Evolutionary conservation across 306 rosid genomes (phyloP), one percentile per base, ranked within the genome.

Genomic region (Cicer judaicum): DNA sequence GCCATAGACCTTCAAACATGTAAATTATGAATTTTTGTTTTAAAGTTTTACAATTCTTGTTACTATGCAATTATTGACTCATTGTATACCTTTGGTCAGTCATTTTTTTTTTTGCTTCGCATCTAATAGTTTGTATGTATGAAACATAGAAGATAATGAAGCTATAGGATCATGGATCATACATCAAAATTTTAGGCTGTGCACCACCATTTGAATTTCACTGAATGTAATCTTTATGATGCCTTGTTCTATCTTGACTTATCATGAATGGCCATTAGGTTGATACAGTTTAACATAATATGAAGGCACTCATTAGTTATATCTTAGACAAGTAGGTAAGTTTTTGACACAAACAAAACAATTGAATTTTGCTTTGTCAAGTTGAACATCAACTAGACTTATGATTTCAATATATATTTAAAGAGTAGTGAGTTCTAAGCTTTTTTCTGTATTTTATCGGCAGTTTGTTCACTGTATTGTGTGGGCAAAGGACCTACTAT

Each of bases 381-480:
- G 29, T 60, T 68, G 15, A 60, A 18, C 42, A 72, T 73, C 34
- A 41, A 34, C 70, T 52, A 46, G 36, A 67, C 54, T 48, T 12
- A 48, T 70, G 21, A 19, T 10, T 11, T 36, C 63, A 18, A 39
- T 75, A 19, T 71, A 50, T 46, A 21, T 38, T 72, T 36, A 18
- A 72, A 72, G 47, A 55, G 6, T 77, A 52, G n/a, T 41, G 59
- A 12, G 72, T 55, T 70, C 74, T 38, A 47, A 18, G 38, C 54
- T 64, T 64, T 41, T 34, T 40, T 69, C 13, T 76, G 44, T 61
- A 43, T 64, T 46, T 8, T 64, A 79, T 64, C 70, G 65, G 79
- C 89, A 95, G 99, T 95, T 95, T 80, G 96, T 95, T 78, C 99
- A 95, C 87, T 95, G 98, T 84, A 87, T 95, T 73, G 99, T 95